Evolutionary conservation across 345 rosid genomes (phyloP).

Genomic region (Lepidium aucheri): DNA sequence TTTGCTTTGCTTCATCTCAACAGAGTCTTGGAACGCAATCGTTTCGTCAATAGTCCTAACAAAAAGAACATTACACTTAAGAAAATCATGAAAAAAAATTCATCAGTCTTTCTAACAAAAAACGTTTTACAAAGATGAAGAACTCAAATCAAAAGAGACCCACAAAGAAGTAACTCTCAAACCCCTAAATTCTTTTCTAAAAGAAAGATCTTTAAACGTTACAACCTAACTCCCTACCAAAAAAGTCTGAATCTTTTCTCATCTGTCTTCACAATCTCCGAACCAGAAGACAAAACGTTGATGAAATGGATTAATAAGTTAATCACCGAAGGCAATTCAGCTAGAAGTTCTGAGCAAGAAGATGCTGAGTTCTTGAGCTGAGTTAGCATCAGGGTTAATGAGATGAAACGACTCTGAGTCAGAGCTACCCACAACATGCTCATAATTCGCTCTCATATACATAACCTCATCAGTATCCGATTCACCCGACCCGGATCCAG

Average conservation of each 20-base stretch:
- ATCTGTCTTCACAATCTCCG: neutral
- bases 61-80: neutral
- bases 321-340: constrained; percentile 2
- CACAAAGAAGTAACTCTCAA: neutral
- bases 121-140: neutral
- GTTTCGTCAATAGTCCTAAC: neutral
- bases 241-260: neutral
- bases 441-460: constrained; percentile 84
- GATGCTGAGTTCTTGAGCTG: constrained; percentile 79
- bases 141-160: constrained; percentile 3
- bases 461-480: constrained; percentile 52
- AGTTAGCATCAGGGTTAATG: constrained; percentile 55
- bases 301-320: constrained; percentile 28
- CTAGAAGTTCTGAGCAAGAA: constrained; percentile 55
- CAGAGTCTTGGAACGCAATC: too few species aligned
- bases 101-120: neutral
- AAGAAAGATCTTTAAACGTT: neutral
- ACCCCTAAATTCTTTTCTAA: neutral
- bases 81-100: neutral
- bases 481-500: constrained; percentile 28
- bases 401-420: constrained; percentile 84
- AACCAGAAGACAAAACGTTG: neutral
- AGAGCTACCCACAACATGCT: constrained; percentile 62
- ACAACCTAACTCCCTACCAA: neutral
- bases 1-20: neutral